Evolutionary conservation across 2,329 filamentous ascomycete species (phyloP), one percentile per base, ranked within the genome.

Genomic region (Laburnicola sp.): DNA sequence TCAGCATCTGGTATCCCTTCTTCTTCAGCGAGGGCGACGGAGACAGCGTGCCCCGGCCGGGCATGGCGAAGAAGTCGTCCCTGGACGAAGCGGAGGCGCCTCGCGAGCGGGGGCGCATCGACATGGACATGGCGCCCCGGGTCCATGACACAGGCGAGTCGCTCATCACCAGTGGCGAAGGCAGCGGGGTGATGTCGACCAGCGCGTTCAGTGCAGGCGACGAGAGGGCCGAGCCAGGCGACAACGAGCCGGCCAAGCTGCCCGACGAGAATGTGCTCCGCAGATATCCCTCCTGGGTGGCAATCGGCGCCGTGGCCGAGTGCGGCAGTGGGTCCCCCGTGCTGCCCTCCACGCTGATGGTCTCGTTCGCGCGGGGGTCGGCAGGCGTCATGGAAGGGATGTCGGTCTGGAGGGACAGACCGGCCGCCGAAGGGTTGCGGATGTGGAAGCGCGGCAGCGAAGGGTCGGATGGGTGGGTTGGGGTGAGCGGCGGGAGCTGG

Each of bases 181-280:
- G 78, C n/a, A 80, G 69, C 32, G 78, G 78, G n/a, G 78, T 80
- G 45, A 80, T 71, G 59, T 80, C 78, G 38, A 73, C 61, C 64
- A 80, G 74, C 9, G 78, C 75, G 51, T 75, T 74, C 22, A 80
- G 70, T 25, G 74, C 75, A 23, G 78, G 78, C 50, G 77, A 80
- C 25, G 76, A 74, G 22, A 79, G 66, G 30, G 72, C 72, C 8
- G 77, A 77, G 37, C 68, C 73, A 8, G 75, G 75, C 34, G 76
- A 79, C 21, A 77, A 60, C 28, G 76, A 78, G 3, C 73, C 74
- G 2, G 69, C 60, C 56, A 78, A 72, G 60, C 76, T 78, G 38
- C 66, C 69, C 11, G 71, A 71, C 2, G 76, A 78, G 42, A 76
- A 66, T 27, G 69, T 70, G 37, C 70, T 75, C 44, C 75, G 60